Base-by-base conservation (phyloP, 345 rosid genomes). In the Pistacia integerrima region DNA sequence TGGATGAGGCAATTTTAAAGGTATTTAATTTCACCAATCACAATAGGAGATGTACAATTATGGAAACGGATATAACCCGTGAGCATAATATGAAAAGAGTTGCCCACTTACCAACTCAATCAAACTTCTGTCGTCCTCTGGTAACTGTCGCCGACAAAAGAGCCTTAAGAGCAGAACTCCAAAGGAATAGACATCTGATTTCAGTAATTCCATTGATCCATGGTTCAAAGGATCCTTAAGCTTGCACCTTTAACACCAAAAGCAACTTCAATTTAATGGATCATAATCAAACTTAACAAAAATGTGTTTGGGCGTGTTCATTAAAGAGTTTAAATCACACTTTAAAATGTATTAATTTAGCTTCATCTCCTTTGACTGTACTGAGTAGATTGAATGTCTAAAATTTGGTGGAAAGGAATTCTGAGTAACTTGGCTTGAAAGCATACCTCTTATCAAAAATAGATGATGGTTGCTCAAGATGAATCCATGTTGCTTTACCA, bases 121-220 rank as follows among this genome's bases (percentile, higher is more conserved):
- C 76, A 86, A 75, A 58, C 62, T 77, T 73, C 49, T 72, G 82
- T 81, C 82, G 20, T 83, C 83, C 67, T 61, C 61, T 16, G 85
- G 87, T 0, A 58, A 76, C 46, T 80, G 73, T 77, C 64, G 75
- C 73, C 70, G 67, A 77, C 87, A 77, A 54, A 86, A 86, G 67
- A 86, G 70, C 74, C 84, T 78, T 65, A 86, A 55, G 55, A 86
- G 85, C 67, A 86, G 77, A 65, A 83, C 77, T 54, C 89, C 89
- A 18, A 83, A 83, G 11, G 79, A 65, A 41, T 75, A 69, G 28
- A 86, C 78, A 75, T 86, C 85, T 8, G 64, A 58, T 79, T 83
- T 81, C 36, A 76, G 18, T 20, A 79, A 48, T 14, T 62, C 60
- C 68, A 64, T 65, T 57, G 82, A 56, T 58, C 69, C 81, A 5